A percentile compares a stretch with the other conserved stretches of the same genome.
Evolutionary conservation across 495 filamentous ascomycete genomes (phyloP).

Genomic region (Hypoxylon subgilvum): DNA sequence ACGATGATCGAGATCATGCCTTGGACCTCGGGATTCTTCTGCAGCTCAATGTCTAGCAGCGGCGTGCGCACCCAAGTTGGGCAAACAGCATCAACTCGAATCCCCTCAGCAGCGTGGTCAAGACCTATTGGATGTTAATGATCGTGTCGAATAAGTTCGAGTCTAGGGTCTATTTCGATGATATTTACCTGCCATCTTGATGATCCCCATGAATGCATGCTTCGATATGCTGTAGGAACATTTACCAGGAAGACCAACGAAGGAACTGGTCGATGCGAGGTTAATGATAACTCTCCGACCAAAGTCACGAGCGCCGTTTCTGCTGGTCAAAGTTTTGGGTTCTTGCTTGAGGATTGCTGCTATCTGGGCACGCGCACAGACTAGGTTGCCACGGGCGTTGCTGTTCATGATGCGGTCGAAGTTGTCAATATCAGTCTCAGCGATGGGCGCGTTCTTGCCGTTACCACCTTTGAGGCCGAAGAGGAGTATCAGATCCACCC

Average conservation of each 20-base stretch:
- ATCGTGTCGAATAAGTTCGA: too few relatives aligned
- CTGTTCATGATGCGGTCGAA: slow-evolving; percentile 19
- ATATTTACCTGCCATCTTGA: slow-evolving; percentile 36
- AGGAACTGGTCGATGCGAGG: neutral
- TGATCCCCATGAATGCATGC: slow-evolving; percentile 13
- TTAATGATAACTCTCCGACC: slow-evolving; percentile 1
- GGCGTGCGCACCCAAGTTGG: slow-evolving; percentile 52
- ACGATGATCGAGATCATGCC: slow-evolving; percentile 30
- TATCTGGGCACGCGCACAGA: slow-evolving; percentile 12
- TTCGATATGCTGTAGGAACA: slow-evolving; percentile 11
- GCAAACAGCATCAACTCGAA: slow-evolving; percentile 54
- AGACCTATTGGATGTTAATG: too few relatives aligned
- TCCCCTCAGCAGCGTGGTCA: slow-evolving; percentile 41
- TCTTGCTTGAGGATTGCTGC: slow-evolving; percentile 25
- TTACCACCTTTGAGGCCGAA: too few relatives aligned
- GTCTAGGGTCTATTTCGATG: too few relatives aligned
- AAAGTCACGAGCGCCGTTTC: slow-evolving; percentile 3
- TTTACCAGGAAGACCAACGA: neutral
- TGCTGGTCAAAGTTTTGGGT: slow-evolving; percentile 6
- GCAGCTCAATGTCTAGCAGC: slow-evolving; percentile 41
- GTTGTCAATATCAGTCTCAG: too few relatives aligned
- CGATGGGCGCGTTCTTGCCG: slow-evolving; percentile 1
- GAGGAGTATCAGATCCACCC: too few relatives aligned
- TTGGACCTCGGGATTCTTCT: slow-evolving; percentile 18
- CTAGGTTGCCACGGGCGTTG: slow-evolving; percentile 22